Evolutionary conservation across 2,329 filamentous ascomycete genomes (phyloP).

Genomic region (Ophiocordyceps camponoti-saundersi): DNA sequence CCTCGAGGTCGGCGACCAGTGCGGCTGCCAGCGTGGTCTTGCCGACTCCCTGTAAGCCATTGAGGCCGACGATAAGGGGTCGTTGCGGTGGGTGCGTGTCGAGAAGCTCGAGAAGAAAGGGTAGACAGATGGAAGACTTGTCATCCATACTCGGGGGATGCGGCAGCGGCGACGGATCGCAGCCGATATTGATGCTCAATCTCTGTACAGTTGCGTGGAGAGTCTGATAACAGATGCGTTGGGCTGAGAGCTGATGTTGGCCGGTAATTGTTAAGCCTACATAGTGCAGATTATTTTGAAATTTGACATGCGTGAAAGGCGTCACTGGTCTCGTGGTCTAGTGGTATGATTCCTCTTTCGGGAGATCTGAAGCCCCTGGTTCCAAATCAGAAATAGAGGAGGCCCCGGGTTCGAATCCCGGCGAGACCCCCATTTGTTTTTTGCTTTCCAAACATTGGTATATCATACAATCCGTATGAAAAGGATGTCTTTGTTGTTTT

Average conservation of each 20-base stretch:
- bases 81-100: constrained; percentile 28
- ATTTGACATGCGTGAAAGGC: too few species aligned
- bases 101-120: constrained; percentile 53
- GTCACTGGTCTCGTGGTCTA: constrained; percentile 7
- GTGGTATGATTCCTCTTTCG: constrained; percentile 10
- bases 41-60: constrained; percentile 80
- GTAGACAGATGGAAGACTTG: constrained; percentile 61
- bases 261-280: not conserved
- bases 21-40: constrained; percentile 73
- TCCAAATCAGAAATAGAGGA: constrained; percentile 7
- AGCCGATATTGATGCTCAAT: too few species aligned
- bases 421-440: constrained; percentile 5
- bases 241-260: not conserved
- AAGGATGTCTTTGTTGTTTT: too few species aligned
- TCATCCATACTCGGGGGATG: constrained; percentile 32
- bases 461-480: too few species aligned
- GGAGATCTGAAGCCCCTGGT: constrained; percentile 4
- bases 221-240: constrained; percentile 24
- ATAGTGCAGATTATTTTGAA: too few species aligned
- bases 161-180: too few species aligned
- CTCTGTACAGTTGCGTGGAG: too few species aligned
- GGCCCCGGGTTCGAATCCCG: constrained; percentile 8
- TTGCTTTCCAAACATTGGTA: too few species aligned
- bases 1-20: constrained; percentile 43
- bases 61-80: constrained; percentile 72